Percentiles rank a stretch among this genome's conserved stretches.
These are phyloP conservation scores for Fraxinus baroniana DNA, from an alignment of 305 asterid genomes.

Conservation along the genomic window DNA sequence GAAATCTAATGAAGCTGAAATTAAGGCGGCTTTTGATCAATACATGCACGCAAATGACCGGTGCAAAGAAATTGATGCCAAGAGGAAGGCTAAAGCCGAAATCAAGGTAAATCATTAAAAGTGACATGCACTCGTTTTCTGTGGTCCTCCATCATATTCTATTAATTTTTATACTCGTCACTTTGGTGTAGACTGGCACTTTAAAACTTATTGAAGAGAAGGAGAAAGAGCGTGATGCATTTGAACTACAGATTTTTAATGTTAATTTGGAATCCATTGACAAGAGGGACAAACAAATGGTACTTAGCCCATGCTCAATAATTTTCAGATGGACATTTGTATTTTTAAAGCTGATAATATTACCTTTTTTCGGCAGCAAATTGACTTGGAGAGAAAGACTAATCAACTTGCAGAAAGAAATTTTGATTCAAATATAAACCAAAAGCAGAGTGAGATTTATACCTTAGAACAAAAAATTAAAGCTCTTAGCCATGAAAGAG, in stretches of 20 bases:
- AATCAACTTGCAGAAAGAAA: conserved; percentile 59
- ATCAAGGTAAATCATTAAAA: conserved; percentile 50
- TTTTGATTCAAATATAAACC: conserved; percentile 40
- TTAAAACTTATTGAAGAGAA: conserved; percentile 57
- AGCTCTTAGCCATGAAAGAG: conserved; percentile 60
- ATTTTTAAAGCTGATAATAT: conserved; percentile 27
- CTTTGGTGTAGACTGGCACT: conserved; percentile 48
- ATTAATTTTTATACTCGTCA: conserved; percentile 17
- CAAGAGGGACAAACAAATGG: conserved; percentile 76
- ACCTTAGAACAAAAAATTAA: conserved; percentile 59
- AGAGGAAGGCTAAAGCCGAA: conserved; percentile 62
- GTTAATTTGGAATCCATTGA: conserved; percentile 58
- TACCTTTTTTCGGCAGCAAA: conserved; percentile 44
- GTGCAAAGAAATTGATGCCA: conserved; percentile 60
- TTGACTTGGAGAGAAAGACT: conserved; percentile 68
- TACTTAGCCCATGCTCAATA: conserved; percentile 30
- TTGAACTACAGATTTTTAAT: conserved; percentile 59
- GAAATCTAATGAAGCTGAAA: conserved; percentile 57
- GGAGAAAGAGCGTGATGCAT: conserved; percentile 55
- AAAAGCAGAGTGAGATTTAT: conserved; percentile 54
- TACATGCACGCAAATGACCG: conserved; percentile 60
- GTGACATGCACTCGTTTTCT: not conserved
- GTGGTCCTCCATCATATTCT: conserved; percentile 21
- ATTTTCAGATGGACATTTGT: conserved; percentile 4
- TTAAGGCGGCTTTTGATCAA: conserved; percentile 47